Evolutionary conservation across 768 basidiomycete genomes (phyloP).

Genomic region (Sutorius australiensis): DNA sequence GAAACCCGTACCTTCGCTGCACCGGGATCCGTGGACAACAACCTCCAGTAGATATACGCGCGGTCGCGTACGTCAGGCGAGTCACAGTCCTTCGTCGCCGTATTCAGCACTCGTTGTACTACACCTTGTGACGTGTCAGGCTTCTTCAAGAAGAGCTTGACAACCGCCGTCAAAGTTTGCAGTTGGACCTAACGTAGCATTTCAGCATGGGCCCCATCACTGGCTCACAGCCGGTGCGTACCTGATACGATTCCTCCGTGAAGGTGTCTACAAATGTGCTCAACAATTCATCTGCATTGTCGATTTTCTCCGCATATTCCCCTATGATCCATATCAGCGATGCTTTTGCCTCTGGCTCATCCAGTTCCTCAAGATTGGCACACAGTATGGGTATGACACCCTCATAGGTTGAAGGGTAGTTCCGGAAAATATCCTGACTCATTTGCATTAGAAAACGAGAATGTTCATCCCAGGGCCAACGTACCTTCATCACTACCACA

Average conservation of each 20-base stretch:
- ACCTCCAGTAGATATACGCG: conserved; percentile 97
- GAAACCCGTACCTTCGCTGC: conserved; percentile 76
- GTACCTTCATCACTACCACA: conserved; percentile 97
- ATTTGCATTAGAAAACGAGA: neutral
- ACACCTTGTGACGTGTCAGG: conserved; percentile 90
- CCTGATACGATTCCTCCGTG: conserved; percentile 89
- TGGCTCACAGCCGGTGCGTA: conserved; percentile 25
- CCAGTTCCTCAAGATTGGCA: conserved; percentile 91
- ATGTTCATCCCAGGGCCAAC: conserved; percentile 5
- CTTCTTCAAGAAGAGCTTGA: conserved; percentile 94
- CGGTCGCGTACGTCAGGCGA: conserved; percentile 95
- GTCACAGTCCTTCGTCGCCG: conserved; percentile 96
- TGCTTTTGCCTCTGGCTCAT: conserved; percentile 97
- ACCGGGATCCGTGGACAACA: conserved; percentile 90
- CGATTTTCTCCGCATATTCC: conserved; percentile 96
- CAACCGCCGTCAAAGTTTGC: conserved; percentile 88
- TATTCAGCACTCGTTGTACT: conserved; percentile 88
- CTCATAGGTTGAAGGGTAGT: conserved; percentile 95
- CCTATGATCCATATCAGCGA: conserved; percentile 99
- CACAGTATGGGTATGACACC: conserved; percentile 95
- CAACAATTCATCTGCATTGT: conserved; percentile 92
- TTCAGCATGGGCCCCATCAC: neutral
- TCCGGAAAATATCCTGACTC: conserved; percentile 90
- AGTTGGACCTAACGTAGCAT: conserved; percentile 54
- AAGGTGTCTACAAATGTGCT: conserved; percentile 89